Conservation (phyloP, 192 early-diverging fungal genomes). For the Dissophora globulifera region DNA sequence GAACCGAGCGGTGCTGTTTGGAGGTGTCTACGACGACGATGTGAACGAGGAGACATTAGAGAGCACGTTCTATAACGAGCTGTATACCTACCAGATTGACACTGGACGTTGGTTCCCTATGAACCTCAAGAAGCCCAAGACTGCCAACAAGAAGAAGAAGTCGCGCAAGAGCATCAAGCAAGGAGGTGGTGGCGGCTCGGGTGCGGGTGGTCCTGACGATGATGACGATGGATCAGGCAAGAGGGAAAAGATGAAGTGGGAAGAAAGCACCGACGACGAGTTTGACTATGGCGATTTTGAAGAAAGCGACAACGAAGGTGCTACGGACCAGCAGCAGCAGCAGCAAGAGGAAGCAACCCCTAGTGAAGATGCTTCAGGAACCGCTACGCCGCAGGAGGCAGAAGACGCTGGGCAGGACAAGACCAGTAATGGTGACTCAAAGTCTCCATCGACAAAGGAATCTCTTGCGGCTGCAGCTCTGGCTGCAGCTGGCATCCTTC, state of each 20-base stretch:
- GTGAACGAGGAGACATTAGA: slow-evolving; percentile 72
- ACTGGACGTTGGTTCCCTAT: slow-evolving; percentile 71
- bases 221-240: slow-evolving; percentile 37
- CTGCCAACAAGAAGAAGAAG: slow-evolving; percentile 54
- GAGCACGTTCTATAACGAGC: slow-evolving; percentile 68
- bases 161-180: slow-evolving; percentile 50
- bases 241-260: slow-evolving; percentile 52
- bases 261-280: slow-evolving; percentile 51
- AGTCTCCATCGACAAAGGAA: slow-evolving; percentile 22
- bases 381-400: slow-evolving; percentile 3
- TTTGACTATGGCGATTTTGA: slow-evolving; percentile 55
- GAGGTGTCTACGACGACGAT: slow-evolving; percentile 73
- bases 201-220: slow-evolving; percentile 3
- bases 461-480: slow-evolving; percentile 44
- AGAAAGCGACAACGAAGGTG: slow-evolving; percentile 50
- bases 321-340: neutral
- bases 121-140: slow-evolving; percentile 58
- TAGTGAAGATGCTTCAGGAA: slow-evolving; percentile 10
- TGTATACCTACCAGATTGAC: slow-evolving; percentile 69
- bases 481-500: slow-evolving; percentile 47
- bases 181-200: neutral
- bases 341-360: neutral
- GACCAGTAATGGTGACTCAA: neutral
- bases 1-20: slow-evolving; percentile 68
- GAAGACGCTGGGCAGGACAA: too few species aligned